A percentile compares a stretch with the other conserved stretches of the same genome.
Evolutionary conservation across 768 basidiomycete genomes (phyloP).

Genomic region (Kwoniella sp.): DNA sequence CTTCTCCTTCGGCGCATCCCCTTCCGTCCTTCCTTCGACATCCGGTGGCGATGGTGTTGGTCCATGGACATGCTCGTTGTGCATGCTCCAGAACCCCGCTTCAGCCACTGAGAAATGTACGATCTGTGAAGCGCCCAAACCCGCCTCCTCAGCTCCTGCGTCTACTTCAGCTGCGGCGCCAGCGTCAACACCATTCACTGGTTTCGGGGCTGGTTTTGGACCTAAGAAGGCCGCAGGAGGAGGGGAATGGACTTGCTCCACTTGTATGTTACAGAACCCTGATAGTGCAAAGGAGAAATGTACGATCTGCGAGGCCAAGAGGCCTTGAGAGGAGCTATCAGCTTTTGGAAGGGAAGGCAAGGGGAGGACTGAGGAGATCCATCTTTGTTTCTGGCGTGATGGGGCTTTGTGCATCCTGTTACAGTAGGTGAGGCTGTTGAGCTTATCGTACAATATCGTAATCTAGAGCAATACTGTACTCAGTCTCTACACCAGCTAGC

Average conservation of each 20-base stretch:
- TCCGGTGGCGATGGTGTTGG: background rate
- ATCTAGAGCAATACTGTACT: too few relatives aligned
- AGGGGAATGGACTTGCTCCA: conserved; percentile 63
- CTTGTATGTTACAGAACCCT: conserved; percentile 61
- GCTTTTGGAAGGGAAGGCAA: too few relatives aligned
- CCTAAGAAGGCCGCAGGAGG: conserved; percentile 1
- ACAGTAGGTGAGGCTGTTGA: too few relatives aligned
- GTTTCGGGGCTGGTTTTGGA: conserved; percentile 4
- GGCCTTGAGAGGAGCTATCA: too few relatives aligned
- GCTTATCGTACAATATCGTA: too few relatives aligned
- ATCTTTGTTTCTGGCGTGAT: too few relatives aligned
- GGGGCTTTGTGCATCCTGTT: too few relatives aligned
- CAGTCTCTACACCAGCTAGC: too few relatives aligned
- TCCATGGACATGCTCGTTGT: conserved; percentile 16
- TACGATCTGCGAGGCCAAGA: conserved; percentile 58
- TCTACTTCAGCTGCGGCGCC: background rate
- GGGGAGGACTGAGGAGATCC: too few relatives aligned
- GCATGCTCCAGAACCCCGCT: conserved; percentile 53
- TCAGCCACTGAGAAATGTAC: conserved; percentile 59
- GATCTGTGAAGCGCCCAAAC: conserved; percentile 58
- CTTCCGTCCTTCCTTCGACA: background rate
- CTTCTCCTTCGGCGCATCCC: background rate
- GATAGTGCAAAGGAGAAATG: conserved; percentile 59
- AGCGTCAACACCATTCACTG: background rate
- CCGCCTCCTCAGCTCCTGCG: too few relatives aligned